Base-by-base conservation (phyloP, 768 basidiomycete genomes). In the Termitomyces sp. region DNA sequence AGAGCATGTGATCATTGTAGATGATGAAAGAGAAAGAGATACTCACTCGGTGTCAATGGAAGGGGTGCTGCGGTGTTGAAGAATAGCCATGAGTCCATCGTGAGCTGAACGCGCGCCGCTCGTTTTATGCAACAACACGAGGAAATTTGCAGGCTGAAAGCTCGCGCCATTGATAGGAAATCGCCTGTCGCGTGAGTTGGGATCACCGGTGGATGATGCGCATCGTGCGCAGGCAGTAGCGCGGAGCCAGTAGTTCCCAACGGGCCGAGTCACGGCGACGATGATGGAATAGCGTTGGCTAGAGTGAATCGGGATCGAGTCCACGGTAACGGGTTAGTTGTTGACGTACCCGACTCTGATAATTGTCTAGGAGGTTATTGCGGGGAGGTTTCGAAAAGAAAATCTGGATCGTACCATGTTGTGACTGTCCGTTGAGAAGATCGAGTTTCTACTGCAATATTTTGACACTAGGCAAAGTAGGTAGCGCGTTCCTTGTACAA, bases 381-480 rank as follows among this genome's bases (percentile, higher is more conserved):
- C 18, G 38, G 10, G 18, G 7, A 14, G 28, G 23, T 38, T 18
- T 3, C 12, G 40, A n/a, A 10, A 0, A 7, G 1, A 3, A 5
- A 14, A 5, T 1, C 16, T 12, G 8, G 28, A n/a, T 28, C 56
- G 8, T 23, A 47, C 76, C 73, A 83, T 65, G 8, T 67, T 66
- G 59, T 82, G 81, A 20, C 72, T 71, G 60, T 81, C 77, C 33
- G 82, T 75, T 2, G 74, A 69, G 64, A 82, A 81, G 43, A 67
- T 68, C 62, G 71, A 80, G 38, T 67, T 68, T 10, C 69, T 64
- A 57, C 66, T 68, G 64, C 71, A 74, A 20, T 69, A 68, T 49
- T 71, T 61, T 38, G 68, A 69, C 44, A 76, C 61, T 8, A 76
- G 55, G 9, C 77, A 71, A 57, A 74, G 64, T 26, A 74, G 71